Percentiles rank a stretch among this genome's conserved stretches.
Evolutionary conservation across 1,139 yeast genomes (phyloP).

Genomic region (Kazachstania sp.): DNA sequence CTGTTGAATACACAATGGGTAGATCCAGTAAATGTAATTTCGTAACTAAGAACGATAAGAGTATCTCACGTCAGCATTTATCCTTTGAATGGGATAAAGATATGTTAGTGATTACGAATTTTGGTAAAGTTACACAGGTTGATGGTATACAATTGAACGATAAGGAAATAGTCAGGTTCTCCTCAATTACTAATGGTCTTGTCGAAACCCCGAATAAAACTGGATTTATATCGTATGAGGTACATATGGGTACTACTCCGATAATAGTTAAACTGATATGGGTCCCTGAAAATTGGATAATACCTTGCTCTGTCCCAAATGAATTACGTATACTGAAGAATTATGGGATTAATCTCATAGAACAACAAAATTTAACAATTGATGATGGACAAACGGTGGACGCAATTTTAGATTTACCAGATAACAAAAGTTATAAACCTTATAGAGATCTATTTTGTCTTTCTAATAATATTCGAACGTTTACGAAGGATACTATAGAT

Average conservation of each 20-base stretch:
- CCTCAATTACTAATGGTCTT: neutral
- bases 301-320: no score
- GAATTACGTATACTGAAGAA: neutral
- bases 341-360: neutral
- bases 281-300: neutral
- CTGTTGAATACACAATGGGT: slow-evolving; percentile 18
- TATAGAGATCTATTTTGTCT: neutral
- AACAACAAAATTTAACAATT: neutral
- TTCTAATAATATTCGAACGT: neutral
- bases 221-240: neutral
- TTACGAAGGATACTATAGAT: neutral
- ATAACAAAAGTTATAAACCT: neutral
- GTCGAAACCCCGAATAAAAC: neutral
- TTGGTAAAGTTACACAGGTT: slow-evolving; percentile 24
- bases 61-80: slow-evolving; percentile 29
- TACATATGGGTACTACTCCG: slow-evolving; percentile 24
- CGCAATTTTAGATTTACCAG: neutral
- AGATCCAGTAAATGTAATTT: slow-evolving; percentile 27
- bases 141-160: slow-evolving; percentile 13
- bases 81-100: slow-evolving; percentile 12
- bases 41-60: slow-evolving; percentile 26
- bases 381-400: neutral
- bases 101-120: slow-evolving; percentile 11
- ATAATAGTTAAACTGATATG: slow-evolving; percentile 8
- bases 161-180: slow-evolving; percentile 9